Evolutionary conservation across 495 filamentous ascomycete species (phyloP).

Genomic region (Hyaloscypha bicolor): DNA sequence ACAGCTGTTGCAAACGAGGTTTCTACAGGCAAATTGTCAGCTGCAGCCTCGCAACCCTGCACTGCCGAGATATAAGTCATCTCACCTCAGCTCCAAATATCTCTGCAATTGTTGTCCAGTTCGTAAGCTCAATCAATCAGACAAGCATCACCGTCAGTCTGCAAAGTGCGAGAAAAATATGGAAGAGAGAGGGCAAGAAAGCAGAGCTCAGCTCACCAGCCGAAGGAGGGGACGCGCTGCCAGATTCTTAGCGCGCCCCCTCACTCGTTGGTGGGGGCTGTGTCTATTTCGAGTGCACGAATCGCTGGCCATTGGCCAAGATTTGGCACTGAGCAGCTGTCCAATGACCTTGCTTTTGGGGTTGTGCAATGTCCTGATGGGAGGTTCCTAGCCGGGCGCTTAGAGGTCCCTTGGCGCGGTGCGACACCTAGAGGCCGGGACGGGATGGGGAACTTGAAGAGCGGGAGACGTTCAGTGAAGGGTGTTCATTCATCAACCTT

Average conservation of each 20-base stretch:
- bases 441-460: not conserved
- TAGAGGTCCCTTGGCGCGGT: constrained; percentile 2
- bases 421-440: not conserved
- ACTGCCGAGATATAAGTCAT: not conserved
- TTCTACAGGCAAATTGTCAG: not conserved
- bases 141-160: not conserved
- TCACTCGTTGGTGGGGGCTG: constrained; percentile 18
- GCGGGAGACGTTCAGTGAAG: not conserved
- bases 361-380: not conserved
- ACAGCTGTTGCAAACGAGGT: not conserved
- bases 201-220: constrained; percentile 11
- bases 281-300: constrained; percentile 28
- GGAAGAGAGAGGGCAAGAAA: not conserved
- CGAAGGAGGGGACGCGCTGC: not conserved
- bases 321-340: not conserved
- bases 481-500: not conserved
- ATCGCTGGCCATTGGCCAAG: constrained; percentile 14
- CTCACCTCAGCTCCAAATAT: not conserved
- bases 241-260: constrained; percentile 18
- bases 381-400: constrained; percentile 21
- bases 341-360: constrained; percentile 18
- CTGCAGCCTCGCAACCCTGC: constrained; percentile 25
- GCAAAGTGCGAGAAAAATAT: not conserved
- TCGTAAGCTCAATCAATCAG: not conserved
- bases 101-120: not conserved